Percentiles rank a stretch among this genome's conserved stretches.
Evolutionary conservation across 768 basidiomycete genomes (phyloP).

Genomic region (Mycena venus): DNA sequence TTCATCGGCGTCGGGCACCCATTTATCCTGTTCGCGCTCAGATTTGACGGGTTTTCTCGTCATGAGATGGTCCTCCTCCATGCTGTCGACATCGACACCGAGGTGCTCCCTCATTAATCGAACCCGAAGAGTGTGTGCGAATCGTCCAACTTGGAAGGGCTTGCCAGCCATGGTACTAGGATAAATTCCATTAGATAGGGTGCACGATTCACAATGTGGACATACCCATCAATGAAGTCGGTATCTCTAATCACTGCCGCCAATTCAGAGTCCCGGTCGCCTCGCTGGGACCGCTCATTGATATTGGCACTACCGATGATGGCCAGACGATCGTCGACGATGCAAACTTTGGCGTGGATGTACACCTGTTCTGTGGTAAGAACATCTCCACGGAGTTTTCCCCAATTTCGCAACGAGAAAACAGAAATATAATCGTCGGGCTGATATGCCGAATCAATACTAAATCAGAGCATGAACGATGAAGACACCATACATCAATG

Average conservation of each 20-base stretch:
- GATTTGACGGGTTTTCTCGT: conserved; percentile 62
- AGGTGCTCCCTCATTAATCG: conserved; percentile 97
- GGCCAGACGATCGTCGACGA: conserved; percentile 94
- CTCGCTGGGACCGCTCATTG: conserved; percentile 95
- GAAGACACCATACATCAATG: conserved; percentile 78
- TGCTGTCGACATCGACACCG: conserved; percentile 92
- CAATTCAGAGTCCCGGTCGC: conserved; percentile 97
- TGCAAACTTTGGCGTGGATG: conserved; percentile 89
- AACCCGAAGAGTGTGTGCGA: conserved; percentile 93
- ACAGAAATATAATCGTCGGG: conserved; percentile 93
- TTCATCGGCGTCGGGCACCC: conserved; percentile 85
- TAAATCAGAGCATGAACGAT: background rate
- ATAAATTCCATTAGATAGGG: background rate
- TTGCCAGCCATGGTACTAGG: conserved; percentile 93
- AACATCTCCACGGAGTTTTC: conserved; percentile 84
- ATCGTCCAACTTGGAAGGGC: conserved; percentile 96
- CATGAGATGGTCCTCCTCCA: conserved; percentile 83
- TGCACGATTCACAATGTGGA: background rate
- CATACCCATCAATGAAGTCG: conserved; percentile 92
- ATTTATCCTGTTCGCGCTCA: conserved; percentile 67
- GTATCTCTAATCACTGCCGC: conserved; percentile 95
- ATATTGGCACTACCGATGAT: conserved; percentile 98
- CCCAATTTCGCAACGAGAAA: conserved; percentile 95
- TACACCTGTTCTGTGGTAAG: conserved; percentile 96
- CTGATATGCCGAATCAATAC: conserved; percentile 55